phyloP scores from a whole-genome alignment of 306 rosid species.

The Medicago ruthenica region DNA sequence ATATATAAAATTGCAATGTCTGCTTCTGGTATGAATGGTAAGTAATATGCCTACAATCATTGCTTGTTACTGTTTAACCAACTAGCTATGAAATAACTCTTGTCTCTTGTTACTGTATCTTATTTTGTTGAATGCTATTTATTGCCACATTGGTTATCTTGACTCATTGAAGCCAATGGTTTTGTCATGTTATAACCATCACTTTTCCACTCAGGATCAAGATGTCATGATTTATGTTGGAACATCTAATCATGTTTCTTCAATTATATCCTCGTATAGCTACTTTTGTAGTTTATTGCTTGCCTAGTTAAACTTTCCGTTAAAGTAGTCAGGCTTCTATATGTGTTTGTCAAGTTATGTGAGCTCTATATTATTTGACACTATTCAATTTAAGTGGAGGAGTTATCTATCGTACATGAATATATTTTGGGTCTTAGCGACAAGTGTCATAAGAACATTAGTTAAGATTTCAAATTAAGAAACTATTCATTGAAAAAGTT shows the following conservation, averaged over 20 bases:
- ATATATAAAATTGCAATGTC: constrained; percentile 9
- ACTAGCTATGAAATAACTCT: not conserved
- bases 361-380: too few relatives aligned
- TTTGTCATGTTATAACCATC: constrained; percentile 34
- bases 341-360: too few relatives aligned
- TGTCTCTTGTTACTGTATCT: not conserved
- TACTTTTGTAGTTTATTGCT: not conserved
- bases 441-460: too few relatives aligned
- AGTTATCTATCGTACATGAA: too few relatives aligned
- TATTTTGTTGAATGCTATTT: constrained; percentile 12
- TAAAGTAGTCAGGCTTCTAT: too few relatives aligned
- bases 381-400: too few relatives aligned
- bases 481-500: too few relatives aligned
- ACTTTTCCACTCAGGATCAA: constrained; percentile 25
- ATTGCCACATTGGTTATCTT: constrained; percentile 3
- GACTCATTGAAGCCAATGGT: constrained; percentile 5
- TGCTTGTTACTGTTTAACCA: constrained; percentile 14
- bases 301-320: not conserved
- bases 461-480: too few relatives aligned
- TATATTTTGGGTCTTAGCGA: too few relatives aligned
- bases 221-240: constrained; percentile 23
- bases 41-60: constrained; percentile 24
- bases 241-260: constrained; percentile 40
- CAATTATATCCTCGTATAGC: constrained; percentile 1
- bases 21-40: not conserved